Percentiles rank a stretch among this genome's conserved stretches.
Evolutionary conservation across 2,329 filamentous ascomycete genomes (phyloP).

Genomic region (Penicillium sp.): DNA sequence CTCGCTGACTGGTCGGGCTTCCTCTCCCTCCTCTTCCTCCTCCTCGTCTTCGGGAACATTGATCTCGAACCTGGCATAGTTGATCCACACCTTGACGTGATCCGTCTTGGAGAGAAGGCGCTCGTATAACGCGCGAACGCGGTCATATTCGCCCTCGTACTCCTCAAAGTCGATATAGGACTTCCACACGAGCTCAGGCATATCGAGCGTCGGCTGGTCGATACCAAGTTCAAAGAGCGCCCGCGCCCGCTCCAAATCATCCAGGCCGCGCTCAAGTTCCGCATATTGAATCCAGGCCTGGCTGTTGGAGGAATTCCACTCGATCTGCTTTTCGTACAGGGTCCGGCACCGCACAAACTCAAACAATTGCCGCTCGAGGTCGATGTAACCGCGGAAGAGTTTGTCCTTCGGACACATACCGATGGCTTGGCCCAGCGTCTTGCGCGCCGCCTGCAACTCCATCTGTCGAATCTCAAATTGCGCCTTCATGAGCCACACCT

Average conservation of each 20-base stretch:
- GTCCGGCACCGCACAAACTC: slow-evolving; percentile 91
- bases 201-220: slow-evolving; percentile 79
- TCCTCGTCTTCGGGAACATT: slow-evolving; percentile 77
- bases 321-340: slow-evolving; percentile 90
- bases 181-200: slow-evolving; percentile 98
- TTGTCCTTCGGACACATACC: slow-evolving; percentile 97
- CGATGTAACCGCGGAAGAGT: slow-evolving; percentile 90
- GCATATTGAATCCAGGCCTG: slow-evolving; percentile 97
- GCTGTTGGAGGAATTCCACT: slow-evolving; percentile 87
- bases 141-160: slow-evolving; percentile 86
- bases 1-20: slow-evolving; percentile 69
- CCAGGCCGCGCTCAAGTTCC: slow-evolving; percentile 85
- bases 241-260: slow-evolving; percentile 83
- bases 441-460: slow-evolving; percentile 76
- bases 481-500: slow-evolving; percentile 91
- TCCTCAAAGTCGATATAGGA: slow-evolving; percentile 99
- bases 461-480: slow-evolving; percentile 91
- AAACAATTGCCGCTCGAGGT: slow-evolving; percentile 88
- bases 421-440: slow-evolving; percentile 84
- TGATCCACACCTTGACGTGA: slow-evolving; percentile 99
- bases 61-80: slow-evolving; percentile 97
- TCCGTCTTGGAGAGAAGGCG: slow-evolving; percentile 91
- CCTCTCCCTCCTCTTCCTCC: slow-evolving; percentile 63
- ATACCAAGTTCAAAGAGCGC: slow-evolving; percentile 93
- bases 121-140: slow-evolving; percentile 81